Base-by-base conservation (phyloP, 208 protist species). In the Leishmania braziliensis region DNA sequence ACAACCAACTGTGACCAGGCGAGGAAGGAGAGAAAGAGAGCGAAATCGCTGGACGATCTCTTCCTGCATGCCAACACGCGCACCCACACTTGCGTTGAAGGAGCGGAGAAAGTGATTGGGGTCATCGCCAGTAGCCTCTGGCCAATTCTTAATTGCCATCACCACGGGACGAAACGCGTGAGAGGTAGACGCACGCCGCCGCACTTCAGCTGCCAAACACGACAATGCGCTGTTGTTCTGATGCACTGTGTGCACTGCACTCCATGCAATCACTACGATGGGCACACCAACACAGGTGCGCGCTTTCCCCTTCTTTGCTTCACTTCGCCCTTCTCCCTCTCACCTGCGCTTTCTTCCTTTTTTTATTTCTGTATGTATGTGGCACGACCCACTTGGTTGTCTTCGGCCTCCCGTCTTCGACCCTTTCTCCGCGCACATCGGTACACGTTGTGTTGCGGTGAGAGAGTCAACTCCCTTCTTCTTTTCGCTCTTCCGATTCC, bases 221-320 rank as follows among this genome's bases (percentile, higher is more conserved):
- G 9, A 20, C 26, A 20, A 29, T 8, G 46, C 5, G 39, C 75
- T 20, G 23, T 8, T 76, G 36, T n/a, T 3, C 76, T 51, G 12
- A 33, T 36, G 53, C 39, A 14, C 33, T 43, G 36, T 39, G 33
- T 62, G 68, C 53, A 33, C 33, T 46, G 50, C 33, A 39, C n/a
- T 50, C 48, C 39, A 46, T 18, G 8, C 46, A n/a, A 51, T 16
- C 26, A 29, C 23, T n/a, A 26, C 54, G 5, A 23, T 77, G 53
- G 53, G 6, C 23, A 53, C 69, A 62, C 68, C 46, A 23, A 51
- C 65, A 73, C 53, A 80, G 26, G 39, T 81, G 60, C 78, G 0
- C 43, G 20, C 29, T 65, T 48, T n/a, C 10, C 50, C 65, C 51
- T 23, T 51, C 77, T 53, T 78, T 14, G 71, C 77, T 79, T 75